phyloP scores from a whole-genome alignment of 2,329 filamentous ascomycete genomes.

The Parastagonospora avenae region DNA sequence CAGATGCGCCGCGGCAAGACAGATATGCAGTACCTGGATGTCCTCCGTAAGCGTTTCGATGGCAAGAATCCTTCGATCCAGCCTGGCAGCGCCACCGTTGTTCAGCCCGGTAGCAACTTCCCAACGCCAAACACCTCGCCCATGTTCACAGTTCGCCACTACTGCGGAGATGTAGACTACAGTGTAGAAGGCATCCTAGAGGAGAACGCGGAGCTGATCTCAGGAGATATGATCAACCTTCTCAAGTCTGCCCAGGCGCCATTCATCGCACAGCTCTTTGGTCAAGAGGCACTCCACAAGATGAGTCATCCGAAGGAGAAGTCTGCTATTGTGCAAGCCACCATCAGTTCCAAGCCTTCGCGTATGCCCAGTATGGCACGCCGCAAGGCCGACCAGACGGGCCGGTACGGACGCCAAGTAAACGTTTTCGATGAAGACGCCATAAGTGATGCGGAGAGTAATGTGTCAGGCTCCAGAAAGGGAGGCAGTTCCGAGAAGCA shows the following conservation, averaged over 20 bases:
- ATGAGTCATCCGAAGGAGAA: slow-evolving; percentile 92
- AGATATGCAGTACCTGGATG: slow-evolving; percentile 89
- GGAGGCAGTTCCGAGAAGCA: slow-evolving; percentile 54
- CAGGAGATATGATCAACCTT: slow-evolving; percentile 92
- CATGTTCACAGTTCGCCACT: slow-evolving; percentile 90
- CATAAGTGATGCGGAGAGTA: slow-evolving; percentile 48
- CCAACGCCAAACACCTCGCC: slow-evolving; percentile 79
- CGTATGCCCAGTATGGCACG: slow-evolving; percentile 92
- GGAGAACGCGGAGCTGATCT: slow-evolving; percentile 95
- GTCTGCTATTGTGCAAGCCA: slow-evolving; percentile 90
- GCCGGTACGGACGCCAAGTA: slow-evolving; percentile 50
- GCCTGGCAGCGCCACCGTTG: slow-evolving; percentile 74
- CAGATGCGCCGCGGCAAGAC: slow-evolving; percentile 88
- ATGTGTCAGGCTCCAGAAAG: slow-evolving; percentile 49
- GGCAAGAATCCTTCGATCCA: slow-evolving; percentile 90
- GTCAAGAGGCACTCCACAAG: slow-evolving; percentile 92
- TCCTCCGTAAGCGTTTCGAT: slow-evolving; percentile 88
- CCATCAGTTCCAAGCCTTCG: slow-evolving; percentile 92
- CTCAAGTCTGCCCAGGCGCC: slow-evolving; percentile 86
- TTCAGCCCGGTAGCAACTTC: slow-evolving; percentile 88
- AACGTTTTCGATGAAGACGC: slow-evolving; percentile 55
- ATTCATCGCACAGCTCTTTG: slow-evolving; percentile 88
- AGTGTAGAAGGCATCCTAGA: slow-evolving; percentile 84
- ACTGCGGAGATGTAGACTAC: slow-evolving; percentile 96
- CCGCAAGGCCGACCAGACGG: slow-evolving; percentile 67